phyloP scores from a whole-genome alignment of 169 alveolate species.

The Plasmodium fragile region DNA sequence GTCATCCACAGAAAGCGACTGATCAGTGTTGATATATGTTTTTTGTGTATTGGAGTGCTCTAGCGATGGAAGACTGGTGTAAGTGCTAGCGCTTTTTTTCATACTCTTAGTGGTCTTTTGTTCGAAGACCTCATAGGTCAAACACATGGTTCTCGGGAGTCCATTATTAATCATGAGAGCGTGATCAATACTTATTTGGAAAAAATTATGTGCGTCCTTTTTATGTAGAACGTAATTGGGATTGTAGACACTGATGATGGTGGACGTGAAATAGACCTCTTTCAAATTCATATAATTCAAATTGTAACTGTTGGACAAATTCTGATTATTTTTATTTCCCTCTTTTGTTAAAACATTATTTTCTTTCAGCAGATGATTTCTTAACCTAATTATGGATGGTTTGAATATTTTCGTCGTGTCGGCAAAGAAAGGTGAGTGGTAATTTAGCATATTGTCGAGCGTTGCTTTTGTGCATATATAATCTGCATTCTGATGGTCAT shows the following conservation, averaged over 20 bases:
- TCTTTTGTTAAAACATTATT: constrained; percentile 18
- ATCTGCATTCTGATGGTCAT: constrained; percentile 54
- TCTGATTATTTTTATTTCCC: constrained; percentile 14
- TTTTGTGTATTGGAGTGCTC: constrained; percentile 12
- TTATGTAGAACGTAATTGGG: constrained; percentile 57
- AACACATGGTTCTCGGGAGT: constrained; percentile 47
- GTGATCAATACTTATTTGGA: constrained; percentile 62
- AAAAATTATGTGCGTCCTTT: constrained; percentile 74
- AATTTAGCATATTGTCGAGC: constrained; percentile 59
- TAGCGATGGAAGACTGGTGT: background rate
- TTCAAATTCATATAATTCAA: constrained; percentile 60
- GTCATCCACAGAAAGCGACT: background rate
- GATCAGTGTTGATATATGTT: background rate
- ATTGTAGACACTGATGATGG: constrained; percentile 61
- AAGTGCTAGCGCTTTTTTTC: constrained; percentile 9
- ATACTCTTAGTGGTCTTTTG: constrained; percentile 10
- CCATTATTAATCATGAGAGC: constrained; percentile 73
- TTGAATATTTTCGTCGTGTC: constrained; percentile 34
- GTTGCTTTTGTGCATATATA: constrained; percentile 57
- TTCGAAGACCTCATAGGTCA: constrained; percentile 26
- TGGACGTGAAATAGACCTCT: constrained; percentile 53
- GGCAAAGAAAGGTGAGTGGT: constrained; percentile 62
- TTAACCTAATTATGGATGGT: constrained; percentile 41
- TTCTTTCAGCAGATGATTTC: constrained; percentile 45
- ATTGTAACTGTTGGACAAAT: constrained; percentile 32